Evolutionary conservation across 2,329 filamentous ascomycete genomes (phyloP), one percentile per base, ranked within the genome.

Genomic region (Plenodomus lindquistii): DNA sequence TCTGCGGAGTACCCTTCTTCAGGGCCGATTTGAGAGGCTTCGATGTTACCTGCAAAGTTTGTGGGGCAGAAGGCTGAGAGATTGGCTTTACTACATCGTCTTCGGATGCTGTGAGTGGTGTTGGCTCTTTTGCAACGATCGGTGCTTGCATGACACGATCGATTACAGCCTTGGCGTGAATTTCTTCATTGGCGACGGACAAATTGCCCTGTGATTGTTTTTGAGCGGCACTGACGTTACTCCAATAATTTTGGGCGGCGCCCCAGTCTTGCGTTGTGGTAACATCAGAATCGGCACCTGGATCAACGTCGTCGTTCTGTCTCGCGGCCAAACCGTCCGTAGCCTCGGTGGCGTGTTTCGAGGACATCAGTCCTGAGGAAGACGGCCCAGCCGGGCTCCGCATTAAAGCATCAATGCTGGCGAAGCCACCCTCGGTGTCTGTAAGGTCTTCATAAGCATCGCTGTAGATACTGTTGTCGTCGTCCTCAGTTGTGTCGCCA

Each of bases 391-490:
- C 60, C 3, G 87, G 84, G 39, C 79, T 84, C 17, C 85, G 81
- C 1, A 90, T 79, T 8, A 91, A 82, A 10, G 88, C 88, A 68
- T 91, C 81, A 7, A 92, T 77, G 4, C 87, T 91, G 62, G 84
- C 78, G 61, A 90, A 92, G 0, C 86, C 88, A 39, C 82, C 81
- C 34, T 87, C 85, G 3, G 79, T 63, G 13, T 89, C 85, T 0
- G 82, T 83, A 0, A 87, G 74, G 51, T 91, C 86, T 70, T 92
- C 89, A 44, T 86, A 86, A 1, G 88, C 88, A 70, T 92, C 89
- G 55, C 86, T 90, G 65, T 89, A 92, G 19, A 89, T 79, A 52
- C 81, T 86, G 48, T 65, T 71, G 36, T 68, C 54, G 63, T 74
- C 60, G 54, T 74, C 67, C 15, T 31, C 27, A 13, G 68, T 71